phyloP scores from a whole-genome alignment of 2,329 filamentous ascomycete species.

The Lachnellula cervina region DNA sequence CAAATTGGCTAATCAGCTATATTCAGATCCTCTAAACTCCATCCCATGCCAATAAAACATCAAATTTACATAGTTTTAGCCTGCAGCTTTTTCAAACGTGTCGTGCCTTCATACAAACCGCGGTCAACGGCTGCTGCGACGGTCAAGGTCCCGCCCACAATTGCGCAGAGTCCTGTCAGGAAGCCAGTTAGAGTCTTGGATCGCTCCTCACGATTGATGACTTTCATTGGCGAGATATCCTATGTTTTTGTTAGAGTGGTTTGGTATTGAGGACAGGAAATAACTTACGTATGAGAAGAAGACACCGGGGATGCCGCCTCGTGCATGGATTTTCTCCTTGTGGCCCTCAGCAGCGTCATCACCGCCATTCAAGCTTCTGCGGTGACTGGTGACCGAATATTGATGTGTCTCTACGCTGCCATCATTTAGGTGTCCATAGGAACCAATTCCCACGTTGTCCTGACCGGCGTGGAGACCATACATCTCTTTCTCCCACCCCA shows the following conservation, averaged over 20 bases:
- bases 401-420: constrained; percentile 96
- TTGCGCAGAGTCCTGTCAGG: constrained; percentile 87
- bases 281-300: constrained; percentile 92
- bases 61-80: constrained; percentile 50
- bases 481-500: constrained; percentile 68
- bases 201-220: constrained; percentile 90
- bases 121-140: constrained; percentile 92
- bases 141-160: constrained; percentile 90
- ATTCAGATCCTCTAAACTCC: constrained; percentile 25
- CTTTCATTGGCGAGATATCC: constrained; percentile 99
- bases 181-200: constrained; percentile 89
- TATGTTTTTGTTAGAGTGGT: constrained; percentile 34
- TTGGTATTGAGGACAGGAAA: neutral
- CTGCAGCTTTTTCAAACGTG: constrained; percentile 81
- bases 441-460: constrained; percentile 60
- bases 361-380: constrained; percentile 79
- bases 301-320: constrained; percentile 90
- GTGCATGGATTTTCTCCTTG: constrained; percentile 82
- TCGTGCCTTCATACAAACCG: constrained; percentile 81
- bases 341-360: constrained; percentile 83
- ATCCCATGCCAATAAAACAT: constrained; percentile 15
- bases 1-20: constrained; percentile 4
- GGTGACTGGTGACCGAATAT: constrained; percentile 96
- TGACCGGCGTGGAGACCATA: constrained; percentile 36
- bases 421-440: constrained; percentile 58